Conservation (phyloP, 345 rosid genomes). For the Hibiscus mutabilis region DNA sequence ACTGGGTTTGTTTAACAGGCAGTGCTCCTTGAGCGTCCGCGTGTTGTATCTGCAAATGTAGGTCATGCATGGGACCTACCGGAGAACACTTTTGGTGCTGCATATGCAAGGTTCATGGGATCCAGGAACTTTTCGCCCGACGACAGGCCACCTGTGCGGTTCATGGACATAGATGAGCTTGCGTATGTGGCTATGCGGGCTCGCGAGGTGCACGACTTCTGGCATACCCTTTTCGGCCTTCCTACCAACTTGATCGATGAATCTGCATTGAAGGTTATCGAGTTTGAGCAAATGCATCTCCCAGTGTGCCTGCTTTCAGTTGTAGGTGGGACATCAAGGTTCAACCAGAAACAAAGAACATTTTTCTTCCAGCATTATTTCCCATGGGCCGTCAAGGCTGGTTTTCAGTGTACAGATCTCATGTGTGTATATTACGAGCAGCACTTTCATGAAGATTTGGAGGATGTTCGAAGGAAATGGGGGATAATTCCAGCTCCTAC, state of each 20-base stretch:
- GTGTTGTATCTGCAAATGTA: constrained; percentile 54
- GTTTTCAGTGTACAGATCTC: constrained; percentile 51
- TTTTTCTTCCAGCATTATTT: constrained; percentile 56
- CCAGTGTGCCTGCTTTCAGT: constrained; percentile 69
- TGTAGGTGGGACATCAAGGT: constrained; percentile 56
- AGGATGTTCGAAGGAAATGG: constrained; percentile 54
- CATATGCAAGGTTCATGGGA: constrained; percentile 80
- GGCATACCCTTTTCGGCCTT: constrained; percentile 69
- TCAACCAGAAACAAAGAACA: constrained; percentile 53
- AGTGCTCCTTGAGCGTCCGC: constrained; percentile 56
- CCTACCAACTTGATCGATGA: constrained; percentile 70
- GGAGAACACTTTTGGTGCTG: constrained; percentile 66
- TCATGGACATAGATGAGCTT: constrained; percentile 69
- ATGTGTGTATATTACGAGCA: constrained; percentile 59
- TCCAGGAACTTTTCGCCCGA: constrained; percentile 77
- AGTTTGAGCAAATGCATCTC: constrained; percentile 69
- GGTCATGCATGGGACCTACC: constrained; percentile 75
- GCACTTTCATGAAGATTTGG: constrained; percentile 68
- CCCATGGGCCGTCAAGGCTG: constrained; percentile 66
- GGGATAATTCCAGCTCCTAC: constrained; percentile 54
- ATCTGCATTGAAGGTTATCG: constrained; percentile 67
- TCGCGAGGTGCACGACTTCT: constrained; percentile 75
- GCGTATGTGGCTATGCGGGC: constrained; percentile 67
- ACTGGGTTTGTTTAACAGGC: constrained; percentile 28
- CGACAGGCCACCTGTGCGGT: constrained; percentile 70